Conservation (phyloP, 2,329 filamentous ascomycete genomes). For the Aspergillus ibericus region DNA sequence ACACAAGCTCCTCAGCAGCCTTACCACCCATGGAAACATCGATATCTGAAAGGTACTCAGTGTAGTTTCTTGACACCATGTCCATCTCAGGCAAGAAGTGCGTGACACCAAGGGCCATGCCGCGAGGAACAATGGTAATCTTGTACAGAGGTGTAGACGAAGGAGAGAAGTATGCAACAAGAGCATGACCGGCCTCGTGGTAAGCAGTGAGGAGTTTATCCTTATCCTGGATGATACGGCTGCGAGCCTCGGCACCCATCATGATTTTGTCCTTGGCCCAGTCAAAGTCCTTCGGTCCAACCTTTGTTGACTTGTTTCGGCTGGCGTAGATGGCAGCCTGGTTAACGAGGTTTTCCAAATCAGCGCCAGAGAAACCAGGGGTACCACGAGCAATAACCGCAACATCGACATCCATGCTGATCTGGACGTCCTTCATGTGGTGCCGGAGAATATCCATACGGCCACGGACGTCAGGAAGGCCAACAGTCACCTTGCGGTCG, state of each 20-base stretch:
- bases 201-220: conserved; percentile 97
- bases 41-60: conserved; percentile 77
- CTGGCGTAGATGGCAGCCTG: conserved; percentile 94
- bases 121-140: conserved; percentile 92
- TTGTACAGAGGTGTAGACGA: conserved; percentile 83
- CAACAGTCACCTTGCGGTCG: conserved; percentile 86
- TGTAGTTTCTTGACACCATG: conserved; percentile 83
- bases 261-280: conserved; percentile 99
- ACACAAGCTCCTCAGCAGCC: conserved; percentile 85
- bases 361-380: conserved; percentile 88
- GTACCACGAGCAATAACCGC: conserved; percentile 82
- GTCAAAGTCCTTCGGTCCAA: conserved; percentile 79
- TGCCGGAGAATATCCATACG: conserved; percentile 91
- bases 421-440: conserved; percentile 88
- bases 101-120: conserved; percentile 81
- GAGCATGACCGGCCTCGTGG: conserved; percentile 91
- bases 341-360: conserved; percentile 95
- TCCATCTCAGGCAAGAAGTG: conserved; percentile 87
- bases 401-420: conserved; percentile 76
- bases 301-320: conserved; percentile 73
- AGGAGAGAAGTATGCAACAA: conserved; percentile 81
- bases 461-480: conserved; percentile 87
- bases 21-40: conserved; percentile 83
- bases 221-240: conserved; percentile 84
- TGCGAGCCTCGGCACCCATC: conserved; percentile 91